Percentiles rank a stretch among this genome's conserved stretches.
phyloP scores from a whole-genome alignment of 176 grass and related monocot genomes.

The Bolboschoenus planiculmis region DNA sequence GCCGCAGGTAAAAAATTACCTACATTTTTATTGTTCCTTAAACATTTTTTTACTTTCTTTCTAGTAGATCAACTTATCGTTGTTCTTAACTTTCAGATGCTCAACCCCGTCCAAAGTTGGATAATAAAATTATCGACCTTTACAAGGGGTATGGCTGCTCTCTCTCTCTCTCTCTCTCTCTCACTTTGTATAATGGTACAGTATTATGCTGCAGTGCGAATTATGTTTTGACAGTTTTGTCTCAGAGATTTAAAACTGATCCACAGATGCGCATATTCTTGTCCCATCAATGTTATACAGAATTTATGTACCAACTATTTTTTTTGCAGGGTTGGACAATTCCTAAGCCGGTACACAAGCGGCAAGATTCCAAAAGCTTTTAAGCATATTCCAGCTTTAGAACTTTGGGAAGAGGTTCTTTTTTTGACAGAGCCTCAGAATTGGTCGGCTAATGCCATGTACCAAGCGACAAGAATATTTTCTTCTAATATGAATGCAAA shows the following conservation, averaged over 20 bases:
- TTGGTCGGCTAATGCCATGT: slow-evolving; percentile 89
- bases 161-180: not conserved
- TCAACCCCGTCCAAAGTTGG: slow-evolving; percentile 46
- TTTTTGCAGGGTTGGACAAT: slow-evolving; percentile 59
- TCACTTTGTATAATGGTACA: not conserved
- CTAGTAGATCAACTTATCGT: not conserved
- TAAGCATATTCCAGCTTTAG: slow-evolving; percentile 65
- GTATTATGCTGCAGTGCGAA: not conserved
- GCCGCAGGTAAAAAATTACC: slow-evolving; percentile 31
- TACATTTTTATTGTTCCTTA: not conserved
- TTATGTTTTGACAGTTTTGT: not conserved
- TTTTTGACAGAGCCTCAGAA: slow-evolving; percentile 78
- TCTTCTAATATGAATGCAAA: slow-evolving; percentile 78
- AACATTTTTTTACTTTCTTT: not conserved
- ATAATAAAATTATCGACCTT: slow-evolving; percentile 43
- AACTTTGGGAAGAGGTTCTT: slow-evolving; percentile 68
- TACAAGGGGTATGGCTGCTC: slow-evolving; percentile 48
- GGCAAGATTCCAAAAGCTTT: slow-evolving; percentile 85
- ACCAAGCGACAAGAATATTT: slow-evolving; percentile 83
- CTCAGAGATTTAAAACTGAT: not conserved
- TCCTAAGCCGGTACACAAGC: slow-evolving; percentile 67
- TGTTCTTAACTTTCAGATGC: slow-evolving; percentile 37
- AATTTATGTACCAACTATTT: not conserved
- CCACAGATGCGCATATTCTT: not conserved
- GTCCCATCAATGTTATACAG: not conserved